Evolutionary conservation across 495 filamentous ascomycete genomes (phyloP).

Genomic region (Hypoxylon lienhwacheense): DNA sequence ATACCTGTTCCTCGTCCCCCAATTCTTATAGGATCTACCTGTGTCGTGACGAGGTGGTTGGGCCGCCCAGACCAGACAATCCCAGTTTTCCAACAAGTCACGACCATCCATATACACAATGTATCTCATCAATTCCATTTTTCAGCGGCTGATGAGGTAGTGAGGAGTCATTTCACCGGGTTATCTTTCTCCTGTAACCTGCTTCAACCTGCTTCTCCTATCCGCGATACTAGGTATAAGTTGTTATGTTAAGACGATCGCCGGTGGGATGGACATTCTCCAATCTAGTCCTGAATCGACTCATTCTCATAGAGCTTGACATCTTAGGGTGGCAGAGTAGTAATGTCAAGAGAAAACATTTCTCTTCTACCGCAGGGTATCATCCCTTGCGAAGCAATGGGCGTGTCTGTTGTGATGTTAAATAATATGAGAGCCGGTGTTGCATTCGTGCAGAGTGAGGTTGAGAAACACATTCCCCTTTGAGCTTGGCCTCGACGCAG

Average conservation of each 20-base stretch:
- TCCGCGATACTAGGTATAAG: constrained; percentile 4
- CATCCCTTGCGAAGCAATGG: constrained; percentile 25
- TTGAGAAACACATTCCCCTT: constrained; percentile 34
- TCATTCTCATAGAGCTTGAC: constrained; percentile 2
- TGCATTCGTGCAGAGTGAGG: constrained; percentile 29
- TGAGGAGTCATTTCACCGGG: constrained; percentile 9
- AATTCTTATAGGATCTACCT: constrained; percentile 23
- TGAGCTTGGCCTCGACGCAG: constrained; percentile 17
- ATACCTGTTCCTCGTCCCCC: constrained; percentile 5
- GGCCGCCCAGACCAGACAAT: constrained; percentile 16
- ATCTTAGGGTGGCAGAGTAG: constrained; percentile 17
- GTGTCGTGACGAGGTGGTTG: constrained; percentile 1
- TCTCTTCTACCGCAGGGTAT: constrained; percentile 12
- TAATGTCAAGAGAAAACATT: constrained; percentile 15
- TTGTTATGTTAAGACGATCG: constrained; percentile 10
- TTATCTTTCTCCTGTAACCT: constrained; percentile 5
- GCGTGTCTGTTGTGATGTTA: constrained; percentile 17
- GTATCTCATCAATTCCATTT: constrained; percentile 5
- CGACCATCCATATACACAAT: constrained; percentile 6
- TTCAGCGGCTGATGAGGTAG: constrained; percentile 31
- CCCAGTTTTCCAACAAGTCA: constrained; percentile 7
- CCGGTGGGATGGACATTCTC: constrained; percentile 15
- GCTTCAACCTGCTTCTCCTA: constrained; percentile 8
- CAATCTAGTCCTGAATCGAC: constrained; percentile 13
- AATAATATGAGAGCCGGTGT: constrained; percentile 14